Evolutionary conservation across 495 filamentous ascomycete species (phyloP).

Genomic region (Lineolata rhizophorae): DNA sequence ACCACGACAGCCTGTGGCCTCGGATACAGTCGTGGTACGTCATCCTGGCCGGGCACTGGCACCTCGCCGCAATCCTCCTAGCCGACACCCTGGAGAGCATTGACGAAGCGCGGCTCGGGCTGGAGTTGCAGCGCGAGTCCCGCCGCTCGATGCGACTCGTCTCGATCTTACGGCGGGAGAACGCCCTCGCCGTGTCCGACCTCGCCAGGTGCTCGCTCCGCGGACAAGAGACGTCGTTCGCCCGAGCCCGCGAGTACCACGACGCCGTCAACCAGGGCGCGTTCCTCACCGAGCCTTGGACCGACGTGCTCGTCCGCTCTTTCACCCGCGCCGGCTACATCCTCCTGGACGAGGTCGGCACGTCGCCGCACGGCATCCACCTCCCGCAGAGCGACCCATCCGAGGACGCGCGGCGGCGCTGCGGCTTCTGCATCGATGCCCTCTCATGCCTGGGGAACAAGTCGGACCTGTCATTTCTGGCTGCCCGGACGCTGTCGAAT

Average conservation of each 20-base stretch:
- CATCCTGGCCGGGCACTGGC: conserved; percentile 25
- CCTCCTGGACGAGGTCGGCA: conserved; percentile 8
- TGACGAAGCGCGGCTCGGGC: conserved; percentile 13
- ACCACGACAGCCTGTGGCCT: conserved; percentile 20
- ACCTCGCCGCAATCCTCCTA: conserved; percentile 23
- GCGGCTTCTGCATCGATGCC: conserved; percentile 17
- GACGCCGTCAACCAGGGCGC: conserved; percentile 20
- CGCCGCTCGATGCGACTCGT: conserved; percentile 14
- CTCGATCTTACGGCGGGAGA: conserved; percentile 14
- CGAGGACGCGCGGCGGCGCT: conserved; percentile 10
- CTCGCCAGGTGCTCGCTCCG: conserved; percentile 17
- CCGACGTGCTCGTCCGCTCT: conserved; percentile 21
- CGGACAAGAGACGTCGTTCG: conserved; percentile 6
- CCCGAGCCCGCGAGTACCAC: conserved; percentile 11
- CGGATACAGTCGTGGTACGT: conserved; percentile 28
- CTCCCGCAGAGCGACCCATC: conserved; percentile 10
- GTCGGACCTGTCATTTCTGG: conserved; percentile 21
- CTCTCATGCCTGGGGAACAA: conserved; percentile 23
- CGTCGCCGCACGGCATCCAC: conserved; percentile 1
- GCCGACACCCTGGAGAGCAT: conserved; percentile 23
- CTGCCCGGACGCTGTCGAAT: no score
- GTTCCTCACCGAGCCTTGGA: conserved; percentile 26
- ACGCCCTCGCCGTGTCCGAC: conserved; percentile 18
- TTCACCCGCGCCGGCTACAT: conserved; percentile 21
- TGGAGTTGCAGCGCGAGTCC: conserved; percentile 9